Base-by-base conservation (phyloP, 768 basidiomycete genomes). In the Boletus barrowsii region DNA sequence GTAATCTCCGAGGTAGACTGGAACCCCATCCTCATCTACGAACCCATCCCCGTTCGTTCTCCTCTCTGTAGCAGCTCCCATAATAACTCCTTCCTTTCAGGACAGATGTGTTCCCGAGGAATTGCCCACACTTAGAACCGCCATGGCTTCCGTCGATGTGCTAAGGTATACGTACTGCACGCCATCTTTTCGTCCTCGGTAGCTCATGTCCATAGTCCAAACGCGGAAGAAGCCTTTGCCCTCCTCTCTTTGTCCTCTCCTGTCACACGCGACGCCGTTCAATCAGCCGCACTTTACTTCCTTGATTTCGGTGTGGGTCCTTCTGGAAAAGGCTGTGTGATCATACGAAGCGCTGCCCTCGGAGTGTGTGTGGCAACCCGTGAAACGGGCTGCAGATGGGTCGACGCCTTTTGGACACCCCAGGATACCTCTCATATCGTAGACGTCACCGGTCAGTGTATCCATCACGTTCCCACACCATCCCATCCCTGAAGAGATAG, bases 91-190 rank as follows among this genome's bases (percentile, higher is more conserved):
- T 51, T 32, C 30, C 59, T 13, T 47, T 26, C 69, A 93, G 86
- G 80, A 87, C 64, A 80, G 85, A 56, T 96, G 93, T 64, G 68
- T 87, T 29, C 92, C 93, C 33, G 84, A 81, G 58, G 88, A 93
- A 64, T 72, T 95, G 10, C 80, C 83, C n/a, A 73, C 87, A 2
- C 76, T 95, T 53, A 73, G 76, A 18, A 59, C 78, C 30, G 76
- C 87, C 26, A 68, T 95, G 35, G 76, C 80, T 15, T 72, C 70
- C 22, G 77, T 95, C 47, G 69, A 78, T 33, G 78, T 95, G 30
- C 72, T 96, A 29, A 93, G 90, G 85, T 87, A 59, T 70, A 22
- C 45, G 29, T 41, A 18, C 26, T 4, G 9, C 52, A 9, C 47
- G 0, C n/a, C 30, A 10, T 35, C 47, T 46, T 14, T 29, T 30